Base-by-base conservation (phyloP, 2,329 filamentous ascomycete species). In the Cucurbitaria berberidis region DNA sequence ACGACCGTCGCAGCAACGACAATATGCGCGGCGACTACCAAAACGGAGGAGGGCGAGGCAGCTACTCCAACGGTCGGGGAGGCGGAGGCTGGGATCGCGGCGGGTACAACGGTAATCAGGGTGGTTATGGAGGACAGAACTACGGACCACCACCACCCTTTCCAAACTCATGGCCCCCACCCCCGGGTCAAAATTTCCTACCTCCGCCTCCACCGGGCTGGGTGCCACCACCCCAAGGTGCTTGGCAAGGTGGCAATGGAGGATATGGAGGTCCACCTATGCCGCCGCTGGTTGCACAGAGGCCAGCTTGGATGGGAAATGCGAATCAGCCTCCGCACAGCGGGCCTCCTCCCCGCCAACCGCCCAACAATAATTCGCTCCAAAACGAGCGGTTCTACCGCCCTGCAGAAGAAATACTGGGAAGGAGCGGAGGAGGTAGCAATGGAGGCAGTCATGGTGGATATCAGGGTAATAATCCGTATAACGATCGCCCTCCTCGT, bases 141-240 rank as follows among this genome's bases (percentile, higher is more conserved):
- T 62, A 53, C 48, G 49, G 24, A 2, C 22, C 58, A 7, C 55
- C 61, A 1, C 57, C 61, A 0, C 62, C 56, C 0, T 63, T 68
- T 7, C 61, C 64, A 3, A 48, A 59, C 30, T 49, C 52, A 61
- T 62, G 60, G 58, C 55, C 60, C 8, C 55, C 59, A 8, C 51
- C 60, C 26, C 73, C 74, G 4, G 70, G 68, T 38, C 67, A 60
- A 10, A 58, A 59, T 35, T 63, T 59, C 29, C 27, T 67, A 1
- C 66, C 65, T n/a, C 65, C 64, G 5, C 63, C 70, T 11, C 66
- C 70, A 1, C 62, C 68, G 2, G 68, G 69, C 8, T 72, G 69
- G 68, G 65, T 67, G 1, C 70, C 71, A 9, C 59, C 59, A 2
- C 58, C 57, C 6, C 48, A 49, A 26, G 60, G 34, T 9, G 61